Percentiles rank a stretch among this genome's conserved stretches.
Conservation (phyloP, 768 basidiomycete genomes). For the Boletellus ananiceps region DNA sequence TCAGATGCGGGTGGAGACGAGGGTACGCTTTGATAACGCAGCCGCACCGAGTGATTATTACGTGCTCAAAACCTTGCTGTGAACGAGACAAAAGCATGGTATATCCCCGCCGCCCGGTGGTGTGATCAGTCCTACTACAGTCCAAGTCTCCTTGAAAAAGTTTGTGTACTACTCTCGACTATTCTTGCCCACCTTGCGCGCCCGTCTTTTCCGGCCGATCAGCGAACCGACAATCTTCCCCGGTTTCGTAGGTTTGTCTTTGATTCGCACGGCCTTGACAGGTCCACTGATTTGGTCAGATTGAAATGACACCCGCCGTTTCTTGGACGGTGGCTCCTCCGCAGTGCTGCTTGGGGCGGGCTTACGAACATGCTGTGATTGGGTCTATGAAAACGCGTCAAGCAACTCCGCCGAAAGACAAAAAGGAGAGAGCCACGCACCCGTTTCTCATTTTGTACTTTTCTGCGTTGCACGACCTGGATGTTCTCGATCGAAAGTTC, state of each 20-base stretch:
- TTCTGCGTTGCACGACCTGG: conserved; percentile 78
- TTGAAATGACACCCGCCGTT: conserved; percentile 29
- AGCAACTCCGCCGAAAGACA: not conserved
- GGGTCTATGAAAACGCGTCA: conserved; percentile 2
- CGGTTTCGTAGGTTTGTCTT: conserved; percentile 20
- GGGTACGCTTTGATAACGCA: too few relatives aligned
- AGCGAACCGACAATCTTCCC: conserved; percentile 56
- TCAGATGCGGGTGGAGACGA: too few relatives aligned
- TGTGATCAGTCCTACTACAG: too few relatives aligned
- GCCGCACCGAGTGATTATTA: too few relatives aligned
- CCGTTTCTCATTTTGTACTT: conserved; percentile 43
- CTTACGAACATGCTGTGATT: conserved; percentile 1
- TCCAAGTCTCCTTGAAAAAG: too few relatives aligned
- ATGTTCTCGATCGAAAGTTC: conserved; percentile 97
- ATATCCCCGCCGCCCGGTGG: too few relatives aligned
- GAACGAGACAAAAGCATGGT: too few relatives aligned
- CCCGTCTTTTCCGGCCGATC: conserved; percentile 78
- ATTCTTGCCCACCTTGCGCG: conserved; percentile 39
- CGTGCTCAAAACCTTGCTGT: too few relatives aligned
- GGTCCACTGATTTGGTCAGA: conserved; percentile 20
- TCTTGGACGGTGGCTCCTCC: conserved; percentile 40
- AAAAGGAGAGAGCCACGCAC: conserved; percentile 2
- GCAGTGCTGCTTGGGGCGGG: not conserved
- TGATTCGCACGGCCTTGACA: conserved; percentile 18
- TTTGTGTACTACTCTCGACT: too few relatives aligned